These are phyloP conservation scores for Boletus rufocinnamomeus DNA, from an alignment of 768 basidiomycete genomes.

Conservation along the genomic window DNA sequence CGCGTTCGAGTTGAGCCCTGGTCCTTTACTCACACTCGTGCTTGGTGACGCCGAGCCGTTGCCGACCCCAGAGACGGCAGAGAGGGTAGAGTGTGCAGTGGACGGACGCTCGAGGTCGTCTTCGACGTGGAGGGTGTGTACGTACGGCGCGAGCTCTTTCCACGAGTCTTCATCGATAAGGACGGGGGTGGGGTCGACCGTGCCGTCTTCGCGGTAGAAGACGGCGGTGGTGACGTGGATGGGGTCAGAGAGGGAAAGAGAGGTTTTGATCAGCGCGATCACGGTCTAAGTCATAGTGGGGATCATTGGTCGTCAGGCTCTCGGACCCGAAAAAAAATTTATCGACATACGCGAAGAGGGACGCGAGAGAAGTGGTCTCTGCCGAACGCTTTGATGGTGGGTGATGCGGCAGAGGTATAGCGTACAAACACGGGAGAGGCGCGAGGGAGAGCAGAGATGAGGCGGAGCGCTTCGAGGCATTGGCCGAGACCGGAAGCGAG, in stretches of 20 bases:
- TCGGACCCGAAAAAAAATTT: not conserved
- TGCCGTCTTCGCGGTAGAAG: conserved; percentile 35
- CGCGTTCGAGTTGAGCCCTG: conserved; percentile 28
- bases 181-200: conserved; percentile 26
- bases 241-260: conserved; percentile 23
- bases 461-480: conserved; percentile 36
- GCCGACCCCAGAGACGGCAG: conserved; percentile 4
- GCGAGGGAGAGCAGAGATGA: conserved; percentile 32
- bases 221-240: conserved; percentile 24
- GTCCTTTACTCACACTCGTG: not conserved
- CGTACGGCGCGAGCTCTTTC: conserved; percentile 34
- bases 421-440: conserved; percentile 31
- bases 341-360: conserved; percentile 32
- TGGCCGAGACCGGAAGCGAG: conserved; percentile 36
- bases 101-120: conserved; percentile 27
- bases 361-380: conserved; percentile 35
- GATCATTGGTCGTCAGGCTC: not conserved
- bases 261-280: conserved; percentile 26
- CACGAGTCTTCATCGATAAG: conserved; percentile 35
- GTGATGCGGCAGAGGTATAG: conserved; percentile 20
- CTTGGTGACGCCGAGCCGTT: not conserved
- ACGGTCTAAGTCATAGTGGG: conserved; percentile 31
- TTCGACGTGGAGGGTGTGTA: conserved; percentile 35
- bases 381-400: conserved; percentile 31
- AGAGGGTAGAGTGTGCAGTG: conserved; percentile 11